These are phyloP conservation scores for Hyphodiscus hymeniophilus DNA, from an alignment of 495 filamentous ascomycete species.

Conservation along the genomic window DNA sequence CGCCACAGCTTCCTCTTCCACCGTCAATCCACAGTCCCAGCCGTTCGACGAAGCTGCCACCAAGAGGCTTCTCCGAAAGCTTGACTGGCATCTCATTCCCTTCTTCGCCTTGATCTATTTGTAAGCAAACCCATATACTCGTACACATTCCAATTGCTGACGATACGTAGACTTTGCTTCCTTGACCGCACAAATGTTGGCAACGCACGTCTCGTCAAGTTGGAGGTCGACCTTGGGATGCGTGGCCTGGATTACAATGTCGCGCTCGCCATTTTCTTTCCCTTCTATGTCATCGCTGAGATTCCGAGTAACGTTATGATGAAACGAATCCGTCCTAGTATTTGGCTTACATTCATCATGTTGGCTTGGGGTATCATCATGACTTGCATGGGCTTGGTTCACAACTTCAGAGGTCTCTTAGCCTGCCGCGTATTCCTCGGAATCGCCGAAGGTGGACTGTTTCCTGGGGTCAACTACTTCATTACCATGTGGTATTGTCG, in stretches of 20 bases:
- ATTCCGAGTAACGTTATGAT: conserved; percentile 59
- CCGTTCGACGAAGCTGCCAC: conserved; percentile 14
- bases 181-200: conserved; percentile 61
- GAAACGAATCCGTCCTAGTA: conserved; percentile 49
- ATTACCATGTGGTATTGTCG: conserved; percentile 57
- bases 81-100: conserved; percentile 43
- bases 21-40: not conserved
- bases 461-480: conserved; percentile 47
- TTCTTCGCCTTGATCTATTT: conserved; percentile 46
- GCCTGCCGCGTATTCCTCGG: conserved; percentile 52
- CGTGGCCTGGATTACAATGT: conserved; percentile 49
- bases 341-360: conserved; percentile 55
- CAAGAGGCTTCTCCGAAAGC: conserved; percentile 39
- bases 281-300: conserved; percentile 58
- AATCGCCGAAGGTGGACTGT: conserved; percentile 49
- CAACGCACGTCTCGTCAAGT: conserved; percentile 56
- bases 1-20: not conserved
- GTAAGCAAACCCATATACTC: conserved; percentile 1
- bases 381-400: conserved; percentile 63
- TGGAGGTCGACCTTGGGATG: conserved; percentile 47
- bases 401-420: conserved; percentile 57
- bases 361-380: conserved; percentile 41
- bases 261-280: conserved; percentile 57
- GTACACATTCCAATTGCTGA: not conserved
- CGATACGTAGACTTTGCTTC: conserved; percentile 29